A percentile compares a stretch with the other conserved stretches of the same genome.
phyloP scores from a whole-genome alignment of 169 alveolate genomes.

The Plasmodium berghei region DNA sequence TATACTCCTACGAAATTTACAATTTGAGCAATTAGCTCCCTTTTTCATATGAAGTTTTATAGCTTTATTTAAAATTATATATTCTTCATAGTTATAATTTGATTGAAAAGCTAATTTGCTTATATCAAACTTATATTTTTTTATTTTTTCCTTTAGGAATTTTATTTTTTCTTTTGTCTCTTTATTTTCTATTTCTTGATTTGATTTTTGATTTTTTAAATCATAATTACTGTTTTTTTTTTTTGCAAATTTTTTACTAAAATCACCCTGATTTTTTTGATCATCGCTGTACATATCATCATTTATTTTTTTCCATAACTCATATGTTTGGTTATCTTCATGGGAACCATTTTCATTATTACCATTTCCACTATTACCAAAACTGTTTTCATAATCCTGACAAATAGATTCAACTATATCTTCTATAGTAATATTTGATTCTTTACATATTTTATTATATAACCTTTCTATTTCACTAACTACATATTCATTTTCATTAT shows the following conservation, averaged over 20 bases:
- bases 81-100: slow-evolving; percentile 63
- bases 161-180: neutral
- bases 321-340: neutral
- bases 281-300: neutral
- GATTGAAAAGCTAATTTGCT: slow-evolving; percentile 51
- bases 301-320: neutral
- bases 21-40: slow-evolving; percentile 3
- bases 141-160: slow-evolving; percentile 39
- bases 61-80: slow-evolving; percentile 19
- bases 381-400: neutral
- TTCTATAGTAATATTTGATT: slow-evolving; percentile 49
- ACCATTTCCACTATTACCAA: neutral
- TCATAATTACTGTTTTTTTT: neutral
- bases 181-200: neutral
- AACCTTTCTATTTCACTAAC: slow-evolving; percentile 55
- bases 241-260: neutral
- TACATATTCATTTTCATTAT: slow-evolving; percentile 65
- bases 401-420: slow-evolving; percentile 8
- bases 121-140: slow-evolving; percentile 21
- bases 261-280: neutral
- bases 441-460: slow-evolving; percentile 50
- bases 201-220: neutral
- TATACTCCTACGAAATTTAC: slow-evolving; percentile 25
- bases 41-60: slow-evolving; percentile 18
- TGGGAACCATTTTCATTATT: neutral